Conservation (phyloP, 2,329 filamentous ascomycete genomes). For the Alternaria viburni region DNA sequence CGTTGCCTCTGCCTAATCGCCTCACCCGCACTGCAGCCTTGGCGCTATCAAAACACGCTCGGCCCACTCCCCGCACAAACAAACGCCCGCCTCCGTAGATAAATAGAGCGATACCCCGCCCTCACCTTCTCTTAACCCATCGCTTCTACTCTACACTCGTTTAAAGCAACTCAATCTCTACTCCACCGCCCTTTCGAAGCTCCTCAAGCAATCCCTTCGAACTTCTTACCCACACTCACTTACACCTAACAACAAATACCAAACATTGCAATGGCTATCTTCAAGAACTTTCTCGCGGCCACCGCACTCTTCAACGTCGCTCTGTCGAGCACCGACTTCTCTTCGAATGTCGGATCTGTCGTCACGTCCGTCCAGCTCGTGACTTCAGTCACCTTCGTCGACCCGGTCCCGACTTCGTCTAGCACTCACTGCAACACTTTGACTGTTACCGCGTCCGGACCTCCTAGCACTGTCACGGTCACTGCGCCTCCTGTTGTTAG, state of each 20-base stretch:
- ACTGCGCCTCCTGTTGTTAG: neutral
- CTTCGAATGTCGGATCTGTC: neutral
- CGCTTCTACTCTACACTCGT: constrained; percentile 1
- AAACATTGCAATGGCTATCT: constrained; percentile 6
- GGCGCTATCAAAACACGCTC: constrained; percentile 4
- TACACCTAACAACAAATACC: neutral
- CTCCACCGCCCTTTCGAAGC: neutral
- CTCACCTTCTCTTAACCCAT: neutral
- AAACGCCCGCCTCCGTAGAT: neutral
- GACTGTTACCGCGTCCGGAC: constrained; percentile 1
- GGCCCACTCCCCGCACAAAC: constrained; percentile 3
- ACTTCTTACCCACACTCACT: constrained; percentile 1
- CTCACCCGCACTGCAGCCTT: neutral
- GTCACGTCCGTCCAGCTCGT: constrained; percentile 8
- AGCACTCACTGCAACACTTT: neutral
- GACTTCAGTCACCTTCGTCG: neutral
- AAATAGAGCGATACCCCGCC: neutral
- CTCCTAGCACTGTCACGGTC: constrained; percentile 2
- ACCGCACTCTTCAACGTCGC: constrained; percentile 9
- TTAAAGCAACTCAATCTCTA: neutral
- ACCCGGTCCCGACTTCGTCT: neutral
- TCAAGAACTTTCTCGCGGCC: constrained; percentile 8
- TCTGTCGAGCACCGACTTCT: constrained; percentile 5
- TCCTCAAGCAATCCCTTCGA: constrained; percentile 1
- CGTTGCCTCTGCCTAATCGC: neutral